Evolutionary conservation across 192 early-diverging fungal species (phyloP).

Genomic region (Backusella circina): DNA sequence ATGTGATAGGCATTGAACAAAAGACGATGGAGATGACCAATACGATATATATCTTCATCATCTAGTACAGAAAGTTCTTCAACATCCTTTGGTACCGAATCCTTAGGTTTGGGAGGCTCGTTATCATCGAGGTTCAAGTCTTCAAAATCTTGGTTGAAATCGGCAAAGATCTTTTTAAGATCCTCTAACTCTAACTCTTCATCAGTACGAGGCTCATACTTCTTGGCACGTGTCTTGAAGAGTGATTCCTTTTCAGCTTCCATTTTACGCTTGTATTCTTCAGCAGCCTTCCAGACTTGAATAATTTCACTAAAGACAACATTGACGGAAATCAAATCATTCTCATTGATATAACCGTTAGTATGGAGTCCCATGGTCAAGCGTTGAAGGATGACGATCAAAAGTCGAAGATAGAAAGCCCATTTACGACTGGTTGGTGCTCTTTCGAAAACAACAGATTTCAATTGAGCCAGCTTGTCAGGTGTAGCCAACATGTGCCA

Average conservation of each 20-base stretch:
- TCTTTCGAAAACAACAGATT: slow-evolving; percentile 44
- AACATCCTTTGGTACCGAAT: slow-evolving; percentile 30
- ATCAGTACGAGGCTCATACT: slow-evolving; percentile 44
- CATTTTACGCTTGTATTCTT: slow-evolving; percentile 50
- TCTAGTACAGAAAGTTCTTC: slow-evolving; percentile 44
- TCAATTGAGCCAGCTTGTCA: slow-evolving; percentile 35
- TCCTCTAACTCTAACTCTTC: slow-evolving; percentile 73
- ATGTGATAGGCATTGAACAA: slow-evolving; percentile 31
- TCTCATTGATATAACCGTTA: slow-evolving; percentile 35
- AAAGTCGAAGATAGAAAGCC: slow-evolving; percentile 50
- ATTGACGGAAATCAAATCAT: slow-evolving; percentile 45
- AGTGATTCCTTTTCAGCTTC: slow-evolving; percentile 49
- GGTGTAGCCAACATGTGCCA: slow-evolving; percentile 42
- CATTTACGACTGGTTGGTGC: slow-evolving; percentile 33
- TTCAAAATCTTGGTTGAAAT: slow-evolving; percentile 79
- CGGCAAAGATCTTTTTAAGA: slow-evolving; percentile 77
- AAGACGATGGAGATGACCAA: slow-evolving; percentile 49
- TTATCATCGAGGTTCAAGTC: slow-evolving; percentile 55
- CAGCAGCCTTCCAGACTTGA: slow-evolving; percentile 58
- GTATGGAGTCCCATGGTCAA: slow-evolving; percentile 35
- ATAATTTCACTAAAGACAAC: slow-evolving; percentile 55
- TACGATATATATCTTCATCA: slow-evolving; percentile 38
- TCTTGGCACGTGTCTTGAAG: slow-evolving; percentile 52
- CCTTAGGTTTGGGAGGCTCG: slow-evolving; percentile 17
- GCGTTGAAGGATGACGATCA: slow-evolving; percentile 45